phyloP scores from a whole-genome alignment of 2,329 filamentous ascomycete species.

The Curvularia lunata region DNA sequence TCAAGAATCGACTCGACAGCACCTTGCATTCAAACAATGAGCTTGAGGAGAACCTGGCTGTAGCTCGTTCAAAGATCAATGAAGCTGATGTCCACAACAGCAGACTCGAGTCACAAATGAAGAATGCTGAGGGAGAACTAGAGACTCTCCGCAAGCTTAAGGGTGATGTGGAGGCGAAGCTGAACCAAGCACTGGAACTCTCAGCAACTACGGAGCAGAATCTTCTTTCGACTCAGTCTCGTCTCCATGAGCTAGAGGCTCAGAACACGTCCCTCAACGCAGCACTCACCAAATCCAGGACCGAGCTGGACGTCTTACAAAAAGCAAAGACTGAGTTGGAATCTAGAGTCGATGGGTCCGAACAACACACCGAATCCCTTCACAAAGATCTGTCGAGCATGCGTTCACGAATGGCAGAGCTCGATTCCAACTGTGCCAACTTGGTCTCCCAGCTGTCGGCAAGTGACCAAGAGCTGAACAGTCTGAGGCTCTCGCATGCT shows the following conservation, averaged over 20 bases:
- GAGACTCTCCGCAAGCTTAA: slow-evolving; percentile 23
- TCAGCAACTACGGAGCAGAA: slow-evolving; percentile 15
- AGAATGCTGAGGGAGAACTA: slow-evolving; percentile 19
- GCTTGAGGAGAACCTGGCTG: slow-evolving; percentile 28
- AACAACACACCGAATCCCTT: slow-evolving; percentile 15
- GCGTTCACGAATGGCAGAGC: slow-evolving; percentile 21
- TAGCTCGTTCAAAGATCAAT: slow-evolving; percentile 18
- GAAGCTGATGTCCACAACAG: slow-evolving; percentile 23
- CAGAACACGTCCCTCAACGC: slow-evolving; percentile 12
- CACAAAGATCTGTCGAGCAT: slow-evolving; percentile 26
- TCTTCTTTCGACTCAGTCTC: slow-evolving; percentile 16
- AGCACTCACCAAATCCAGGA: slow-evolving; percentile 6
- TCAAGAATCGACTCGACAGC: slow-evolving; percentile 19
- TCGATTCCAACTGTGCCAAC: slow-evolving; percentile 28
- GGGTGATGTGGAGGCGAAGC: slow-evolving; percentile 16
- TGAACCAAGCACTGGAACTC: slow-evolving; percentile 10
- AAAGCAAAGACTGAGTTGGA: slow-evolving; percentile 20
- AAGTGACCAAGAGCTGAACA: slow-evolving; percentile 21
- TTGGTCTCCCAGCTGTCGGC: slow-evolving; percentile 26
- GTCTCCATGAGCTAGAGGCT: slow-evolving; percentile 15
- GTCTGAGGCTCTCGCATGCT: slow-evolving; percentile 18
- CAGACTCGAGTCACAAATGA: slow-evolving; percentile 20
- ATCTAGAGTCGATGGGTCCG: slow-evolving; percentile 16
- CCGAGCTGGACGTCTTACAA: slow-evolving; percentile 24
- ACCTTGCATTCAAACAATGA: slow-evolving; percentile 15